These are phyloP conservation scores for Helicocarpus griseus DNA, from an alignment of 2,329 filamentous ascomycete genomes.

Conservation along the genomic window DNA sequence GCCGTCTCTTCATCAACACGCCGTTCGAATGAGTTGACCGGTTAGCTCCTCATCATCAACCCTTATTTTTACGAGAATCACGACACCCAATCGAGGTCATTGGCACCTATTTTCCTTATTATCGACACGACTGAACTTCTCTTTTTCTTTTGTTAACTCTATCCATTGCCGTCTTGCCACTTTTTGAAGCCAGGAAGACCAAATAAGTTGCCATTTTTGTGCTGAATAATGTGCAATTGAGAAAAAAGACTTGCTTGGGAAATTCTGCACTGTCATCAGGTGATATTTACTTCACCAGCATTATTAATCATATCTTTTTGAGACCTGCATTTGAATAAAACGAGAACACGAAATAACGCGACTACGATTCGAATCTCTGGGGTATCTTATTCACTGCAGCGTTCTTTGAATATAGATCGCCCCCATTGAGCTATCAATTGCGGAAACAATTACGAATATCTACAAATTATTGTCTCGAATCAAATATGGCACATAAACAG, in stretches of 20 bases:
- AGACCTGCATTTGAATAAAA: background rate
- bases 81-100: background rate
- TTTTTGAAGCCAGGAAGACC: background rate
- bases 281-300: background rate
- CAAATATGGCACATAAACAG: slow-evolving; percentile 29
- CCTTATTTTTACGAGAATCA: slow-evolving; percentile 1
- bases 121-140: background rate
- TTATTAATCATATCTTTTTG: background rate
- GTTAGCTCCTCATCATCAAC: background rate
- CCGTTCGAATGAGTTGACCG: background rate
- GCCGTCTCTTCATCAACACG: background rate
- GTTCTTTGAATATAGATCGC: slow-evolving; percentile 1
- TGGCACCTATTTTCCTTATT: background rate
- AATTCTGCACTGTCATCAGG: background rate
- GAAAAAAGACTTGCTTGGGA: background rate
- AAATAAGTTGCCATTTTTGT: background rate
- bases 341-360: slow-evolving; percentile 5
- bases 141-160: slow-evolving; percentile 1
- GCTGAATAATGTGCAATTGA: background rate
- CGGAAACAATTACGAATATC: background rate
- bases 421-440: background rate
- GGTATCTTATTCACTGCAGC: background rate
- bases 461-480: background rate
- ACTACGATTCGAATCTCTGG: slow-evolving; percentile 1
- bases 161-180: background rate